Base-by-base conservation (phyloP, 75 land plant genomes). In the Gnetum montanum region DNA sequence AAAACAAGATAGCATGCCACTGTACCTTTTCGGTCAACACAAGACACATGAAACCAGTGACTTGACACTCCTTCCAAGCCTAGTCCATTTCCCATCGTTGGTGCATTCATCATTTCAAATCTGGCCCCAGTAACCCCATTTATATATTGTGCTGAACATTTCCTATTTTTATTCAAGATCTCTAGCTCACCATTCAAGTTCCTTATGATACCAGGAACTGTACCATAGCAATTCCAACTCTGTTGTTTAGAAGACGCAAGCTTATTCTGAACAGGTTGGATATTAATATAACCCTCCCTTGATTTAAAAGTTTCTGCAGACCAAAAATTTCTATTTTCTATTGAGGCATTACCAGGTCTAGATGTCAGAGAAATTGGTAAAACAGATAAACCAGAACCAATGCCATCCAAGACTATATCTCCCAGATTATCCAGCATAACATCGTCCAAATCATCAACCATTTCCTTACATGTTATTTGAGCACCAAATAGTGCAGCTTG, bases 1-100 rank as follows among this genome's bases (percentile, higher is more conserved):
- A 45, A 33, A 54, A 12, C 43, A 64, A n/a, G n/a, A n/a, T n/a
- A n/a, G n/a, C n/a, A n/a, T n/a, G n/a, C n/a, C n/a, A n/a, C n/a
- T n/a, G n/a, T 60, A 89, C 98, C 86, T 75, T 52, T 85, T 37
- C 85, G 79, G 38, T 94, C 88, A 23, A 82, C 53, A 49, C 83
- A 89, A n/a, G 75, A 64, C 27, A 83, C 74, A 60, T 75, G 77
- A 40, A 94, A 58, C 98, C 98, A 94, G 37, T 77, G 79, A 26
- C 89, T 62, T 15, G 97, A 84, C 28, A 69, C 64, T 25, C 81
- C 78, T 74, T 76, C 83, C 31, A 68, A 37, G 57, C 59, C 71
- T 53, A 84, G 94, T 93, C 97, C 87, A 26, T 69, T 44, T 6
- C 79, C 68, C 55, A 92, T 38, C 48, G 81, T 81, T 41, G 71